Conservation (phyloP, 2,329 filamentous ascomycete genomes). For the Stachybotrys echinatus region DNA sequence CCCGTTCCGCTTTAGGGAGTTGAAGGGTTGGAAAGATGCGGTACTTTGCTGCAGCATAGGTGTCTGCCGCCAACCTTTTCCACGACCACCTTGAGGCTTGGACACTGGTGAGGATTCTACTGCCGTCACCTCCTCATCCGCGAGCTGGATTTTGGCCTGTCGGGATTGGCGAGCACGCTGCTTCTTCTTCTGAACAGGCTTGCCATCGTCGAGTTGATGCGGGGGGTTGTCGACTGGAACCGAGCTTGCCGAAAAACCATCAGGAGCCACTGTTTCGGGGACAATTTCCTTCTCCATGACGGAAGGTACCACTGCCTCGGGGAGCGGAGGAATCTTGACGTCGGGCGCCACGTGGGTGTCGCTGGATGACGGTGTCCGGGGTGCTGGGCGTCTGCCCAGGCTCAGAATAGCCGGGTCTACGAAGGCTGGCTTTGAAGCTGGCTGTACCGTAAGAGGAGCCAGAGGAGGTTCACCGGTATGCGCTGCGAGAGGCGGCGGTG, state of each 20-base stretch:
- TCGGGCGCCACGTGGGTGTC: conserved; percentile 7
- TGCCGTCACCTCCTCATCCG: conserved; percentile 17
- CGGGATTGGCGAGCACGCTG: conserved; percentile 24
- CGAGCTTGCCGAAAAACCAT: conserved; percentile 13
- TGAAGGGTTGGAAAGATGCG: conserved; percentile 58
- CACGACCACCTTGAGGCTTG: conserved; percentile 26
- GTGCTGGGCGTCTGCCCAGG: conserved; percentile 42
- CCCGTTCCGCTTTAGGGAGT: conserved; percentile 52
- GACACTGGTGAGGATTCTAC: conserved; percentile 15
- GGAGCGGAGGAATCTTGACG: conserved; percentile 5
- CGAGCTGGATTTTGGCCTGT: conserved; percentile 20
- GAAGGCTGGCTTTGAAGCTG: conserved; percentile 42
- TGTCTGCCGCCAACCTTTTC: conserved; percentile 55
- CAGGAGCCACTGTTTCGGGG: conserved; percentile 6
- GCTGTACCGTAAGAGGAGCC: conserved; percentile 19
- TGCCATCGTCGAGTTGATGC: conserved; percentile 13
- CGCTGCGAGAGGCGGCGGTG: conserved; percentile 20
- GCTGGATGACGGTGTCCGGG: conserved; percentile 18
- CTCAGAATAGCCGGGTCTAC: conserved; percentile 82
- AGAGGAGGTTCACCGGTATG: conserved; percentile 16
- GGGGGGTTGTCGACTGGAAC: conserved; percentile 20
- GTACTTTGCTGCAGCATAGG: conserved; percentile 57
- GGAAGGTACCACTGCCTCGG: conserved; percentile 3
- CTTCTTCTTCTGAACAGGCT: conserved; percentile 23
- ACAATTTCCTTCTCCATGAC: conserved; percentile 1